phyloP scores from a whole-genome alignment of 139 green algal genomes.

The Pedinophyceae sp. region DNA sequence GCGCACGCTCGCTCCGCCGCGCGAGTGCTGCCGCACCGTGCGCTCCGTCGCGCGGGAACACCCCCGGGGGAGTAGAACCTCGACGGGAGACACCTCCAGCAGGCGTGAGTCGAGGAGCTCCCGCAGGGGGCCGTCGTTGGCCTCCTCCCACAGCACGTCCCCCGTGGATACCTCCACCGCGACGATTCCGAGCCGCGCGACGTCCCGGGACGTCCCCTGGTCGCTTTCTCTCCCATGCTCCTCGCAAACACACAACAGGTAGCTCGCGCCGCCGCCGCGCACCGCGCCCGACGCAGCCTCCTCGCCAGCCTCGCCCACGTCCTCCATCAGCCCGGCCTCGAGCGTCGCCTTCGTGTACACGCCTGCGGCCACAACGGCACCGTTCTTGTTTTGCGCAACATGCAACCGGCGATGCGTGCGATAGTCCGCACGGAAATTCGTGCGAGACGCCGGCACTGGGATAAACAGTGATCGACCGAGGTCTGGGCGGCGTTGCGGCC shows the following conservation, averaged over 20 bases:
- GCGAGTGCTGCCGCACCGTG: neutral
- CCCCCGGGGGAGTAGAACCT: constrained; percentile 41
- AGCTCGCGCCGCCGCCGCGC: constrained; percentile 9
- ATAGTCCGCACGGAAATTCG: too few species aligned
- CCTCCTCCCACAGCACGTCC: constrained; percentile 35
- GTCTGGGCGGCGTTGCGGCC: too few species aligned
- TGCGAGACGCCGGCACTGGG: too few species aligned
- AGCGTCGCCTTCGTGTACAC: constrained; percentile 78
- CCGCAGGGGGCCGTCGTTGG: constrained; percentile 23
- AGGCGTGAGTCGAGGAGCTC: constrained; percentile 45
- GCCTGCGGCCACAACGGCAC: too few species aligned
- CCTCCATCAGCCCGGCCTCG: constrained; percentile 27
- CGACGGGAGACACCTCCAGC: constrained; percentile 35
- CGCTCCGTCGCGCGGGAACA: constrained; percentile 22
- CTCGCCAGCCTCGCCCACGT: constrained; percentile 1
- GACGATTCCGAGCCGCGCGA: constrained; percentile 34
- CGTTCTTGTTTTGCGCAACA: too few species aligned
- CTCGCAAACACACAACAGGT: constrained; percentile 30
- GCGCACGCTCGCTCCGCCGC: neutral
- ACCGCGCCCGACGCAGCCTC: neutral
- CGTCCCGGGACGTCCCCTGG: neutral
- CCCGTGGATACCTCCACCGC: constrained; percentile 61
- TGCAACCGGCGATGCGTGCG: too few species aligned
- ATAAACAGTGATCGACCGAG: too few species aligned
- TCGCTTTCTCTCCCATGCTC: too few species aligned